Evolutionary conservation across 148 eudicot species (phyloP), one percentile per base, ranked within the genome.

Genomic region (Salicornia ramosissima): DNA sequence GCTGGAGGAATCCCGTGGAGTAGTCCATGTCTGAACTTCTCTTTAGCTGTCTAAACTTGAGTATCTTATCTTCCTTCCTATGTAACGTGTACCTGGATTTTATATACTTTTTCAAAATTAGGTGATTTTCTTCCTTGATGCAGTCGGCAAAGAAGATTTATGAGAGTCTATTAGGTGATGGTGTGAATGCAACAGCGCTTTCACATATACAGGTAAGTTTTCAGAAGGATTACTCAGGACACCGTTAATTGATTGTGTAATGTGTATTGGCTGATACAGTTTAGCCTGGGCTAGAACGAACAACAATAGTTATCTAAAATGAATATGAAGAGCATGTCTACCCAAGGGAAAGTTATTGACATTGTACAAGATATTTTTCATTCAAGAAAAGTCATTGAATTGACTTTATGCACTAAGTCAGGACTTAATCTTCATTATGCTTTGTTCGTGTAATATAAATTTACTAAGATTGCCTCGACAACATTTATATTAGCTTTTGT

Each of bases 1-100:
- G 81, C 81, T 95, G 61, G 99, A 95, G 79, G 99, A 95, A 82
- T 87, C 99, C 26, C 96, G 89, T 77, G 99, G 99, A 78, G 89
- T 96, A 34, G 77, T 86, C 75, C 97, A 91, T 91, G 99, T 94
- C 45, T 64, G 51, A 40, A 62, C 26, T 29, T 64, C 33, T 64
- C 33, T 43, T 53, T 46, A 49, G 54, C 55, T 57, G n/a, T n/a
- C 16, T 45, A 22, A n/a, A 53, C 26, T 34, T 42, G 24, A n/a
- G 0, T 52, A 61, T 51, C 14, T 55, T 36, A 33, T 33, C 53
- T 24, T 47, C 31, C 0, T 24, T 22, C 42, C 6, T 42, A 49
- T 34, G 4, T 16, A 26, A 4, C 11, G 16, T 51, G 39, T 62
- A 39, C 60, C 63, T 61, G 22, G 56, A 31, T 43, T 42, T 22